Evolutionary conservation across 2,329 filamentous ascomycete species (phyloP).

Genomic region (Pseudogymnoascus sp.): DNA sequence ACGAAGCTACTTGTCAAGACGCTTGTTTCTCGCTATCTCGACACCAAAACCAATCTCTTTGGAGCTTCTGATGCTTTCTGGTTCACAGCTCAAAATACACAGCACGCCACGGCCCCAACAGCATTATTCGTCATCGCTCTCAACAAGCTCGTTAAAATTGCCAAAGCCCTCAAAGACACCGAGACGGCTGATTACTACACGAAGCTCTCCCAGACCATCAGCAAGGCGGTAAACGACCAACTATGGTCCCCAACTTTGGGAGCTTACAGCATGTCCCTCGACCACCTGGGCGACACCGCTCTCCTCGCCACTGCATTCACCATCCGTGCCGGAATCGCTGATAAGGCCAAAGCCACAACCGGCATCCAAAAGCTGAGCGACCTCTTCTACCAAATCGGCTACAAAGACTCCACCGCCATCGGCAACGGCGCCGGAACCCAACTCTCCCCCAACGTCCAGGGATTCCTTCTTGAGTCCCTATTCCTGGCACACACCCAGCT

Average conservation of each 20-base stretch:
- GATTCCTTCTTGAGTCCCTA: slow-evolving; percentile 36
- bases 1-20: not conserved
- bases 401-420: slow-evolving; percentile 27
- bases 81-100: not conserved
- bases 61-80: not conserved
- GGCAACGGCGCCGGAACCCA: slow-evolving; percentile 17
- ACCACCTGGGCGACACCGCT: slow-evolving; percentile 27
- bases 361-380: slow-evolving; percentile 27
- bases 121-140: slow-evolving; percentile 18
- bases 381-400: slow-evolving; percentile 31
- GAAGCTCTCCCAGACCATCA: slow-evolving; percentile 20
- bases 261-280: slow-evolving; percentile 27
- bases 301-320: slow-evolving; percentile 29
- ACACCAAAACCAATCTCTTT: not conserved
- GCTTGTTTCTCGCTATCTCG: not conserved
- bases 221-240: slow-evolving; percentile 24
- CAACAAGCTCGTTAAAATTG: slow-evolving; percentile 23
- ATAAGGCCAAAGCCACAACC: slow-evolving; percentile 24
- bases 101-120: not conserved
- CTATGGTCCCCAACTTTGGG: slow-evolving; percentile 30
- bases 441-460: slow-evolving; percentile 40
- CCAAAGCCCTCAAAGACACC: slow-evolving; percentile 27
- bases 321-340: slow-evolving; percentile 30
- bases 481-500: slow-evolving; percentile 25
- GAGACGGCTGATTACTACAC: slow-evolving; percentile 22